Evolutionary conservation across 495 filamentous ascomycete genomes (phyloP).

Genomic region (Xanthoparmelia taractica): DNA sequence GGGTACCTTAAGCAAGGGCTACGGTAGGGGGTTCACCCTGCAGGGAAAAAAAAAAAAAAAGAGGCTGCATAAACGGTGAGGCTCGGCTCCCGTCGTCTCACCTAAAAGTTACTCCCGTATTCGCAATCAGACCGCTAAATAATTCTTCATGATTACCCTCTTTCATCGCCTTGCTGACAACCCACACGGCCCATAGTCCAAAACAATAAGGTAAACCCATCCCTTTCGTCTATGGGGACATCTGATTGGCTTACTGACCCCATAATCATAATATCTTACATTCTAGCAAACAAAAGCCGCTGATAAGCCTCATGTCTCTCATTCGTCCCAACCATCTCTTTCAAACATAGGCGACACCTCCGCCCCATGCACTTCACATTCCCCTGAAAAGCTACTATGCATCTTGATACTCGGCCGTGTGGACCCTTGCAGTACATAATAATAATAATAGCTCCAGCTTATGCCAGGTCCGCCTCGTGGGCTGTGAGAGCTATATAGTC

Average conservation of each 20-base stretch:
- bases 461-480: not conserved
- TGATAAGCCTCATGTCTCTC: conserved; percentile 15
- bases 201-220: too few species aligned
- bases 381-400: not conserved
- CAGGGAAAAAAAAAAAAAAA: too few species aligned
- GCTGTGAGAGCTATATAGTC: not conserved
- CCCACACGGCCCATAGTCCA: too few species aligned
- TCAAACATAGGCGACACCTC: not conserved
- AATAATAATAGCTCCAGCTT: too few species aligned
- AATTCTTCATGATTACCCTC: too few species aligned
- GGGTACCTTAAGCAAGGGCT: too few species aligned
- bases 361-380: not conserved
- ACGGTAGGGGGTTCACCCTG: too few species aligned
- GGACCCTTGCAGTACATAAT: too few species aligned
- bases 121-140: too few species aligned
- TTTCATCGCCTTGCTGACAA: too few species aligned
- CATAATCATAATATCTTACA: conserved; percentile 2
- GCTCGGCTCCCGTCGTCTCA: too few species aligned
- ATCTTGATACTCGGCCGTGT: not conserved
- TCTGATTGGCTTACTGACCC: not conserved
- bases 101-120: too few species aligned
- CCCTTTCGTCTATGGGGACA: not conserved
- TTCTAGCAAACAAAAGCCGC: not conserved
- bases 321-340: not conserved
- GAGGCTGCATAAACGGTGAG: not conserved